Evolutionary conservation across 495 filamentous ascomycete genomes (phyloP).

Genomic region (Umbilicaria muhlenbergii): DNA sequence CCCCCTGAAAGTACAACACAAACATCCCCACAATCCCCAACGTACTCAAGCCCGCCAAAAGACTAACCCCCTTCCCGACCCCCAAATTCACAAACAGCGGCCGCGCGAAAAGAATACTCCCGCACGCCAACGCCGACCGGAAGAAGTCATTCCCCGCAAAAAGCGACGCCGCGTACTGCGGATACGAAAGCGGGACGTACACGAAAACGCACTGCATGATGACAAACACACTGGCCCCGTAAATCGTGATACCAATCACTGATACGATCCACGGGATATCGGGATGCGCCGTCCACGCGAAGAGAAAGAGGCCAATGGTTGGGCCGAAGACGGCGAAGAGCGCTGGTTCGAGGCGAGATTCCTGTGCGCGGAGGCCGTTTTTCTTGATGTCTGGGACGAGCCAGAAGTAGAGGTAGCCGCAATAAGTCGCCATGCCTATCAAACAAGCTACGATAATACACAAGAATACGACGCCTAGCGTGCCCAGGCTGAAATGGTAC

Average conservation of each 20-base stretch:
- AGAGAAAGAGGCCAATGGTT: slow-evolving; percentile 42
- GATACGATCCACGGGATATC: slow-evolving; percentile 43
- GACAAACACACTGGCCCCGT: slow-evolving; percentile 28
- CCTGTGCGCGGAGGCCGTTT: slow-evolving; percentile 18
- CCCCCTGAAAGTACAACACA: slow-evolving; percentile 36
- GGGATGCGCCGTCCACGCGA: slow-evolving; percentile 40
- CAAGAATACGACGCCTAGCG: slow-evolving; percentile 49
- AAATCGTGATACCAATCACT: slow-evolving; percentile 41
- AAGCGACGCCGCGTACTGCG: slow-evolving; percentile 35
- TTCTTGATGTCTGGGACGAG: slow-evolving; percentile 32
- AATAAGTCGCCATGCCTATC: slow-evolving; percentile 35
- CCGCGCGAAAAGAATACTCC: slow-evolving; percentile 27
- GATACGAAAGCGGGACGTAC: slow-evolving; percentile 36
- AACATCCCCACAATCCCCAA: slow-evolving; percentile 27
- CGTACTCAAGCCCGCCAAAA: slow-evolving; percentile 10
- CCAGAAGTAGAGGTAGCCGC: slow-evolving; percentile 32
- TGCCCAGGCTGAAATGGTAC: slow-evolving; percentile 46
- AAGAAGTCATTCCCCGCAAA: slow-evolving; percentile 37
- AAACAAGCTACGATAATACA: slow-evolving; percentile 42
- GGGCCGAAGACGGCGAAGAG: slow-evolving; percentile 34
- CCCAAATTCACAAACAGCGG: slow-evolving; percentile 34
- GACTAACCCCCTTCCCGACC: slow-evolving; percentile 14
- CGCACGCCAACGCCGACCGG: slow-evolving; percentile 28
- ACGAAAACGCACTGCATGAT: slow-evolving; percentile 40
- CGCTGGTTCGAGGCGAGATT: slow-evolving; percentile 38